These are phyloP conservation scores for Sapria himalayana DNA, from an alignment of 345 rosid genomes.

Conservation along the genomic window DNA sequence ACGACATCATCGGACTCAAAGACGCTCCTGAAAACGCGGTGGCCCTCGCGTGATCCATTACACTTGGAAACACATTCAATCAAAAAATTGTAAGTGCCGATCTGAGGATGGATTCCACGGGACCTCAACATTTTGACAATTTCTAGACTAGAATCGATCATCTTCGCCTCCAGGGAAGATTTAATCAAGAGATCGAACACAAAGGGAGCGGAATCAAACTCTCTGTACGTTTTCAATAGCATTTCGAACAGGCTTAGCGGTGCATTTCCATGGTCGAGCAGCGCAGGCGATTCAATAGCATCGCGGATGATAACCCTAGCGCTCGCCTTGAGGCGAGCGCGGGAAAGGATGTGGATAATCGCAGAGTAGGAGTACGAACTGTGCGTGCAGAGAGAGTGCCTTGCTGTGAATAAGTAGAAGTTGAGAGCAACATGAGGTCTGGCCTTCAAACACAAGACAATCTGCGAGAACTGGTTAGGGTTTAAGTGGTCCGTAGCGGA, in stretches of 20 bases:
- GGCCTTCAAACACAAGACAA: constrained; percentile 28
- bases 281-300: constrained; percentile 22
- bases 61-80: constrained; percentile 21
- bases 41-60: constrained; percentile 24
- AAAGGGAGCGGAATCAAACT: constrained; percentile 79
- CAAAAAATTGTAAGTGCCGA: constrained; percentile 43
- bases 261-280: constrained; percentile 1
- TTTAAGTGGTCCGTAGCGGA: constrained; percentile 19
- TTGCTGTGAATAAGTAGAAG: constrained; percentile 50
- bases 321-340: constrained; percentile 41
- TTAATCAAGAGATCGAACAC: constrained; percentile 57
- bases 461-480: constrained; percentile 44
- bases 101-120: constrained; percentile 28
- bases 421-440: constrained; percentile 48
- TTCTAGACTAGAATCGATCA: constrained; percentile 30
- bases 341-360: constrained; percentile 45
- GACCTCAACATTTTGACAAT: constrained; percentile 41
- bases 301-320: constrained; percentile 25
- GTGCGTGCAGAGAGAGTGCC: constrained; percentile 43
- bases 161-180: constrained; percentile 42
- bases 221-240: constrained; percentile 35
- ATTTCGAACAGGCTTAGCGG: constrained; percentile 19
- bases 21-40: constrained; percentile 36
- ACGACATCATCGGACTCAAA: constrained; percentile 20
- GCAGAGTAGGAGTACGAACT: constrained; percentile 31